Base-by-base conservation (phyloP, 2,329 filamentous ascomycete genomes). In the Dactylellina leptospora region DNA sequence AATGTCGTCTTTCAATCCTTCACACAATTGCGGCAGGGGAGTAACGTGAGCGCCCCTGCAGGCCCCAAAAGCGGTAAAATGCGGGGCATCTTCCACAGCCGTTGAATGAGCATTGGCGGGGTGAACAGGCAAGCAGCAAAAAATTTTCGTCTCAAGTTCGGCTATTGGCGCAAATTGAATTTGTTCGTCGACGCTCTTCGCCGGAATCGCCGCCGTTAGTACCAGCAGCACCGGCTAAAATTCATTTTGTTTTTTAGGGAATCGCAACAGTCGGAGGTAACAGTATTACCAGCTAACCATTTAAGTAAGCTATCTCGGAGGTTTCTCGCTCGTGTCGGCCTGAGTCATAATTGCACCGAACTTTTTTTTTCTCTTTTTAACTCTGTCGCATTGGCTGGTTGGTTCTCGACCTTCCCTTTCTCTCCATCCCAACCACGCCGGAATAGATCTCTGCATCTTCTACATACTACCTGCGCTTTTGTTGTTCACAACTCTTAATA, bases 151-250 rank as follows among this genome's bases (percentile, higher is more conserved):
- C 54, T 27, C 47, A 23, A 40, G 30, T 45, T 66, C 61, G 61
- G 61, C 40, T 66, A 66, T 56, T 66, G 61, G 61, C 61, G 61
- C 61, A 66, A 56, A 38, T 54, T 16, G 38, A 45, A 38, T 25
- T 38, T 38, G 10, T 2, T 42, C 36, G 40, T 33, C 50, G 60
- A 23, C 28, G 36, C 10, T 40, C 36, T 40, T 40, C 47, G 47
- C 48, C 48, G 48, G 48, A 53, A 53, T 53, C 48, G 48, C 48
- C 48, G 48, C 28, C 30, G 28, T 23, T 13, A 1, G n/a, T 36
- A 22, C 11, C 18, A 23, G 20, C 23, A 10, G 27, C 10, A 1
- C 51, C 60, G 60, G 60, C 60, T 55, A 64, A 64, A 64, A 40
- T 42, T 55, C 28, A 36, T n/a, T 33, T 6, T 6, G 22, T 33